Base-by-base conservation (phyloP, 2,329 filamentous ascomycete species). In the Trichoderma brevicompactum region DNA sequence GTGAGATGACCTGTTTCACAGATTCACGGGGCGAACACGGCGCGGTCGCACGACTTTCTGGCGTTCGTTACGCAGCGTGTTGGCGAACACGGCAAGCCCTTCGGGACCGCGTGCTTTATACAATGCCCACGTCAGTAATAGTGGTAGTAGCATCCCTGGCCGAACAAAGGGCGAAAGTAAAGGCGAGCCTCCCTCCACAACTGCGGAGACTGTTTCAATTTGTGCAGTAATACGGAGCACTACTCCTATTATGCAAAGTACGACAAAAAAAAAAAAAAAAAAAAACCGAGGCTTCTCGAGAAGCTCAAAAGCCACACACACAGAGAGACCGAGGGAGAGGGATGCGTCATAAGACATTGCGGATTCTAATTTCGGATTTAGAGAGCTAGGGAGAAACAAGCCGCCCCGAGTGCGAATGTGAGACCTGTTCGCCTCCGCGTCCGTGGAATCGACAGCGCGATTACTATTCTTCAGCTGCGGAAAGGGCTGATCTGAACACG, bases 401-500 rank as follows among this genome's bases (percentile, higher is more conserved):
- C 19, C 15, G 23, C 15, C 9, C 7, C 17, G 19, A 53, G 19
- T 12, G 10, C 12, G 13, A 34, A 13, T 15, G 43, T 56, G 61
- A 56, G 52, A 41, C 61, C 12, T 52, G 9, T 36, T 52, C 48
- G 40, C 43, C 38, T 52, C 23, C 58, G 38, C n/a, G 36, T 3
- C 12, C 10, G 19, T 52, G 40, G 44, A 40, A 43, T 53, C 38
- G 32, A 49, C 17, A 38, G 9, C 7, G 44, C 41, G 23, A 28
- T 38, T 38, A 10, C 36, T 38, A 49, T n/a, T 53, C 49, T 46
- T 46, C 28, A 44, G 49, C 49, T 46, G 12, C 10, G 12, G 52
- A 38, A 41, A 54, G 59, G 49, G 59, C 28, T 56, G 50, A 50
- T 56, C 17, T 32, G 61, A 64, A 41, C 36, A 60, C 46, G 43